Conservation (phyloP, 441 rosid species). For the Geranium incanum region DNA sequence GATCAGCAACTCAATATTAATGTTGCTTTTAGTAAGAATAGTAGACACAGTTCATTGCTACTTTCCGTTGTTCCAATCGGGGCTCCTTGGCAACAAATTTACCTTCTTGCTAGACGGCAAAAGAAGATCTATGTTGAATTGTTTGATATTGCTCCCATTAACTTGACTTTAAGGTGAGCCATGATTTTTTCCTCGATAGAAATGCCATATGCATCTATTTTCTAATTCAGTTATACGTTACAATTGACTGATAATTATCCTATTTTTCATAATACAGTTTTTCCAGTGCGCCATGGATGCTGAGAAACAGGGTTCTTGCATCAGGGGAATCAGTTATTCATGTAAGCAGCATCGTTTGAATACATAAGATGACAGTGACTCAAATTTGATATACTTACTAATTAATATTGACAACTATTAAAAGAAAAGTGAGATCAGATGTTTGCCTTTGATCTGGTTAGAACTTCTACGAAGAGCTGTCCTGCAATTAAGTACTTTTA, state of each 20-base stretch:
- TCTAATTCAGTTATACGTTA: constrained; percentile 18
- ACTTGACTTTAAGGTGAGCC: constrained; percentile 67
- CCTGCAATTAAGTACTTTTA: too few relatives aligned
- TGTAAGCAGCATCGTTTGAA: constrained; percentile 43
- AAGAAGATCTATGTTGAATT: constrained; percentile 82
- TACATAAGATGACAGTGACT: constrained; percentile 10
- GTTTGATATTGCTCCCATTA: constrained; percentile 70
- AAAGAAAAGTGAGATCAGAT: too few relatives aligned
- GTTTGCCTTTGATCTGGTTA: too few relatives aligned
- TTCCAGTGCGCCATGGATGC: constrained; percentile 95
- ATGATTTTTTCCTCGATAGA: not conserved
- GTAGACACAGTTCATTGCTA: constrained; percentile 33
- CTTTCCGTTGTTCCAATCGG: constrained; percentile 85
- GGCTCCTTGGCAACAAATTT: constrained; percentile 93
- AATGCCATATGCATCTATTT: constrained; percentile 1
- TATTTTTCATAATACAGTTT: constrained; percentile 48
- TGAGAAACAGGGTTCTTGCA: constrained; percentile 60
- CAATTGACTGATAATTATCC: constrained; percentile 25
- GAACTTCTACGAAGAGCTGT: too few relatives aligned
- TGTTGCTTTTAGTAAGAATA: constrained; percentile 34
- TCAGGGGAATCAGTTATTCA: constrained; percentile 84
- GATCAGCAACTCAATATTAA: constrained; percentile 30
- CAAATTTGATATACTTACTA: not conserved
- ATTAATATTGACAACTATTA: not conserved
- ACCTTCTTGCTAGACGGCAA: constrained; percentile 72